Evolutionary conservation across 2,329 filamentous ascomycete species (phyloP).

Genomic region (Pseudogymnoascus sp.): DNA sequence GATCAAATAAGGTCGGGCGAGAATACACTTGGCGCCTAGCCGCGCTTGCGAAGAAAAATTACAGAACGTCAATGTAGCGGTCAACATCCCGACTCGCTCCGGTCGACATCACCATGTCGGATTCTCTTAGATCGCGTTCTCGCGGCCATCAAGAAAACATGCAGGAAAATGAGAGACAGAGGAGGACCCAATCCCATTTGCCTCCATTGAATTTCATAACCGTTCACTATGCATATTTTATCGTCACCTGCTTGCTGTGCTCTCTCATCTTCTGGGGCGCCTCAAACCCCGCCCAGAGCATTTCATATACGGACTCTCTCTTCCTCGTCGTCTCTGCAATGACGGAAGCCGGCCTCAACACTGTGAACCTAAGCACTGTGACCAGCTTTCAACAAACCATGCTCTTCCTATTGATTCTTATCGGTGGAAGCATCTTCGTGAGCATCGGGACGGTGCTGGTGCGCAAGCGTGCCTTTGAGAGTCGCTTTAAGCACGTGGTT

Average conservation of each 20-base stretch:
- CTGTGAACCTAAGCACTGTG: conserved; percentile 52
- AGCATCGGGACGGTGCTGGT: conserved; percentile 54
- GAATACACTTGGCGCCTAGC: not conserved
- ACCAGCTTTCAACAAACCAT: conserved; percentile 61
- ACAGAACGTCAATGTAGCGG: not conserved
- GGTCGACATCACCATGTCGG: not conserved
- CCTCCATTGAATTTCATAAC: conserved; percentile 52
- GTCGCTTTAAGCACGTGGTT: conserved; percentile 46
- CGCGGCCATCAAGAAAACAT: not conserved
- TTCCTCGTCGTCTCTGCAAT: conserved; percentile 60
- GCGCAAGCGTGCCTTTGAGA: conserved; percentile 53
- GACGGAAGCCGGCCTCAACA: conserved; percentile 60
- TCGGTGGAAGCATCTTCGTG: conserved; percentile 60
- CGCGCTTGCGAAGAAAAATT: not conserved
- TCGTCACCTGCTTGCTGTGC: conserved; percentile 43
- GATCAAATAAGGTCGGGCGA: not conserved
- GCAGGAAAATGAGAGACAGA: not conserved
- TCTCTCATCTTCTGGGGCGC: conserved; percentile 54
- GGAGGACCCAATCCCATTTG: conserved; percentile 14
- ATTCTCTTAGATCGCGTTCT: not conserved
- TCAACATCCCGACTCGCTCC: not conserved
- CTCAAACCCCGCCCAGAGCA: conserved; percentile 40
- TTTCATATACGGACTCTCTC: conserved; percentile 55
- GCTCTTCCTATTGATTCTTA: conserved; percentile 54
- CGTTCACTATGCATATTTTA: conserved; percentile 60